Evolutionary conservation across 2,329 filamentous ascomycete genomes (phyloP).

Genomic region (Cladophialophora chaetospira): DNA sequence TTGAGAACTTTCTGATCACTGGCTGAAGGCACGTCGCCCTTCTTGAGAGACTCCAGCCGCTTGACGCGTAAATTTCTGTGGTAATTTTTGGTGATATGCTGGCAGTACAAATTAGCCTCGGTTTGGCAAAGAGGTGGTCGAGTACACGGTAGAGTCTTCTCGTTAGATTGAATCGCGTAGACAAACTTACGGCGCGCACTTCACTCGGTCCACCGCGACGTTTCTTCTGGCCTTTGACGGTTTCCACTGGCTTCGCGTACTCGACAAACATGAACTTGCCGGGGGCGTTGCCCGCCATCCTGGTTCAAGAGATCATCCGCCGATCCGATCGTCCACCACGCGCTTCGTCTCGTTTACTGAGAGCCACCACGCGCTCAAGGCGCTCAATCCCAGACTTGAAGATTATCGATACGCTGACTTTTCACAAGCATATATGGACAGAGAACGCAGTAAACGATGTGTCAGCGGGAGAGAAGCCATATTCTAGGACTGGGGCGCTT

Average conservation of each 20-base stretch:
- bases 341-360: not conserved
- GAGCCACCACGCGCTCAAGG: not conserved
- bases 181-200: slow-evolving; percentile 18
- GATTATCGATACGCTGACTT: not conserved
- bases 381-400: not conserved
- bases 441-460: not conserved
- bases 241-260: slow-evolving; percentile 15
- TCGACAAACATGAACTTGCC: slow-evolving; percentile 26
- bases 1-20: not conserved
- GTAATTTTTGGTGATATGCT: slow-evolving; percentile 29
- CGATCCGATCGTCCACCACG: not conserved
- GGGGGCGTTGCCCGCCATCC: slow-evolving; percentile 15
- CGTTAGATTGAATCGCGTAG: not conserved
- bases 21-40: not conserved
- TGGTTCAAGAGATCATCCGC: not conserved
- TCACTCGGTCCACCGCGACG: slow-evolving; percentile 25
- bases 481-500: not conserved
- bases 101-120: too few relatives aligned
- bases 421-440: not conserved
- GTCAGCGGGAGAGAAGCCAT: not conserved
- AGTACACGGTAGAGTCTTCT: not conserved
- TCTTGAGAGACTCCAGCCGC: slow-evolving; percentile 16
- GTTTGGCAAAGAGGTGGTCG: not conserved
- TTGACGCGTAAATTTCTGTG: slow-evolving; percentile 23
- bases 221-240: slow-evolving; percentile 19